A percentile compares a stretch with the other conserved stretches of the same genome.
phyloP scores from a whole-genome alignment of 345 rosid species.

The Triadica sebifera region DNA sequence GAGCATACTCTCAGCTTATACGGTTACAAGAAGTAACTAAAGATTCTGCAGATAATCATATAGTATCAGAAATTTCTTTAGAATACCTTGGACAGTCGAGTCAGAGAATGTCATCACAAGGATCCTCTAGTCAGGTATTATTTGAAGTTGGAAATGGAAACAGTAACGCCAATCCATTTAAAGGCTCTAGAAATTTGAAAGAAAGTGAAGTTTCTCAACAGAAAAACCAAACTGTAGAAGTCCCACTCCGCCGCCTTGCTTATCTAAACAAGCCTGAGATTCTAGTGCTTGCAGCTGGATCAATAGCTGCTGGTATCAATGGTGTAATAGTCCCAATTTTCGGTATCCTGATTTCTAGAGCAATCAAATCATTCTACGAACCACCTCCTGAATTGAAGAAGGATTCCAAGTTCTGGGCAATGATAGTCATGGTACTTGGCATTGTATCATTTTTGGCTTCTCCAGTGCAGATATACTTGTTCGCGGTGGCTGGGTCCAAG shows the following conservation, averaged over 20 bases:
- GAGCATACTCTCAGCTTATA: no score
- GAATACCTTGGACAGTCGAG: constrained; percentile 30
- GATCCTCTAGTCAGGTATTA: constrained; percentile 59
- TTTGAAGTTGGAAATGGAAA: constrained; percentile 57
- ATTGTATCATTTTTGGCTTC: constrained; percentile 33
- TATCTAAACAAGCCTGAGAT: constrained; percentile 82
- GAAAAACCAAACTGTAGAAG: constrained; percentile 35
- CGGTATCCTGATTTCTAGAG: constrained; percentile 52
- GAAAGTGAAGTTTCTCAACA: constrained; percentile 31
- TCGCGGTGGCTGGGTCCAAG: constrained; percentile 64
- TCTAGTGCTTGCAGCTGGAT: constrained; percentile 56
- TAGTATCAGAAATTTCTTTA: neutral
- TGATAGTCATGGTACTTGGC: constrained; percentile 53
- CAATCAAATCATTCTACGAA: constrained; percentile 54
- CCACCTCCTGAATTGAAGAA: constrained; percentile 52
- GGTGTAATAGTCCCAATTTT: constrained; percentile 63
- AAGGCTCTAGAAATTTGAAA: constrained; percentile 27
- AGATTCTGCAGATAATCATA: constrained; percentile 36
- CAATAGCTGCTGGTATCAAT: constrained; percentile 42
- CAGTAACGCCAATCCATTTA: constrained; percentile 47
- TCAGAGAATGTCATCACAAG: constrained; percentile 39
- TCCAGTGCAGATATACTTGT: constrained; percentile 46
- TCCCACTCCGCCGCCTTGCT: constrained; percentile 53
- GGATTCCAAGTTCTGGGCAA: constrained; percentile 69
- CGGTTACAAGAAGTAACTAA: no score